Base-by-base conservation (phyloP, 2,329 filamentous ascomycete species). In the Phialophora expanda region DNA sequence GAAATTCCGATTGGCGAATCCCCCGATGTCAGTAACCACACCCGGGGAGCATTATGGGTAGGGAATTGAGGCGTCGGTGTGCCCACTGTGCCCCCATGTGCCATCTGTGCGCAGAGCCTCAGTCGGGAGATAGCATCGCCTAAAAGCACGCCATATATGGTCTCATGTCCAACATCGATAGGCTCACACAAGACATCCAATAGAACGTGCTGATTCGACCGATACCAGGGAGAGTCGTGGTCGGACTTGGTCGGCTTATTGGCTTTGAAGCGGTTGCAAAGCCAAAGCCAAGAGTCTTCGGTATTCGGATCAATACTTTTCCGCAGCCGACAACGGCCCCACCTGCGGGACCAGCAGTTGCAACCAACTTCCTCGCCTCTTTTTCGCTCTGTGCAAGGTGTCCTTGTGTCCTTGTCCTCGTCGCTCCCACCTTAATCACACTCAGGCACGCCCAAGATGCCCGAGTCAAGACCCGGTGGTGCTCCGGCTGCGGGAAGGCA, bases 1-100 rank as follows among this genome's bases (percentile, higher is more conserved):
- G 91, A 90, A 66, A 97, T 90, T 61, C 90, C 90, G 69, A 97
- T 86, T 12, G 94, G 92, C 41, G 92, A 94, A 66, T 94, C 86
- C 38, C 92, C 91, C 66, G 91, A 90, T 11, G 93, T 97, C 70
- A 99, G 82, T 75, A 99, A 89, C 95, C 95, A 98, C 74, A 94
- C 92, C 74, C 94, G 89, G 58, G 93, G 93, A 57, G 83, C 84
- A 75, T 84, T 83, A 76, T 88, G 86, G 32, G 82, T 79, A 50
- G 87, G 87, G 71, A 88, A 70, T 28, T 71, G 68, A 51, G 70
- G 66, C 48, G 66, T 57, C 26, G 70, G 65, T 56, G 59, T 67
- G 57, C 68, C 61, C 55, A 57, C 62, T 46, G 59, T 56, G 38
- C 62, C 69, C 54, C 69, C 70, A 69, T 69, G 69, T 59, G 70